Conservation (phyloP, 2,329 filamentous ascomycete genomes). For the Penicillium sp. region DNA sequence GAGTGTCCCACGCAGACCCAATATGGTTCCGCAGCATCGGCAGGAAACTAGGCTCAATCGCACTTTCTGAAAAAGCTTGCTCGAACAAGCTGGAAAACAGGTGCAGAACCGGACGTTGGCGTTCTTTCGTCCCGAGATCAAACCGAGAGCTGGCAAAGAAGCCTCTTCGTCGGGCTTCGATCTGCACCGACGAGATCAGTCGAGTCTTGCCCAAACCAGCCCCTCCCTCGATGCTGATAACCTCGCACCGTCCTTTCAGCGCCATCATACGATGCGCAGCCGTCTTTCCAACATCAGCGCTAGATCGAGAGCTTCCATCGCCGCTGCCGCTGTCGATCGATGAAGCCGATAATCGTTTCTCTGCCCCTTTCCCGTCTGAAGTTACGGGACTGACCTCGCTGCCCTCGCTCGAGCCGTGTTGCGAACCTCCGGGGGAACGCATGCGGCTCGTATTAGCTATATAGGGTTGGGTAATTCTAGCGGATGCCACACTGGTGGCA, state of each 20-base stretch:
- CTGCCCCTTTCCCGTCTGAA: neutral
- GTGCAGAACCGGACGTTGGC: conserved; percentile 52
- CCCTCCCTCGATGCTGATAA: conserved; percentile 50
- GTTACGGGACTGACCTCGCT: neutral
- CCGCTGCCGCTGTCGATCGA: neutral
- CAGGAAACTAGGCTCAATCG: conserved; percentile 55
- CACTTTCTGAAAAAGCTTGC: conserved; percentile 57
- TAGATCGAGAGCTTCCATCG: neutral
- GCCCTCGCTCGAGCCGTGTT: neutral
- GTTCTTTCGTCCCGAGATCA: conserved; percentile 52
- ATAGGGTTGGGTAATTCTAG: neutral
- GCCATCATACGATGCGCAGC: neutral
- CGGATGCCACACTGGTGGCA: neutral
- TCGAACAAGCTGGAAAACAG: conserved; percentile 54
- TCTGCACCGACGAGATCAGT: conserved; percentile 51
- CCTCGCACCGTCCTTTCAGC: conserved; percentile 48
- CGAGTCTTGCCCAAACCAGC: conserved; percentile 55
- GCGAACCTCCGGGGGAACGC: neutral
- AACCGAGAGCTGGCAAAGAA: conserved; percentile 56
- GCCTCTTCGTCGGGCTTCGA: conserved; percentile 48
- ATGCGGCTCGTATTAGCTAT: neutral
- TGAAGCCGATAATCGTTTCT: neutral
- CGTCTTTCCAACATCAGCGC: neutral
- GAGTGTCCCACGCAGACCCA: conserved; percentile 49
- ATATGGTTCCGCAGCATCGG: conserved; percentile 51